Evolutionary conservation across 345 rosid species (phyloP).

Genomic region (Microcos paniculata): DNA sequence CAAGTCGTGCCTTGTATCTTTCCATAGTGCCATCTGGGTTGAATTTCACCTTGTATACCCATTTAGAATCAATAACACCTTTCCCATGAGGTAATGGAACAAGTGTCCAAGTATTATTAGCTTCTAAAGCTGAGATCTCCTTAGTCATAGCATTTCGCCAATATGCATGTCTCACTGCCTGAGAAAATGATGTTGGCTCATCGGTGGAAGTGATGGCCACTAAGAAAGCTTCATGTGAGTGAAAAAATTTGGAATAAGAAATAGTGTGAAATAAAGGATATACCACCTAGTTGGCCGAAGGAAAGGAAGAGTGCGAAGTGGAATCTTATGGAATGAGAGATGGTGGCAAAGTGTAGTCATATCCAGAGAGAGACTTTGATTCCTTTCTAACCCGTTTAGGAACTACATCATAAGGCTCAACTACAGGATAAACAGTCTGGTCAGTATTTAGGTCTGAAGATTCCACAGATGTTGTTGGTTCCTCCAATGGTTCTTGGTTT

Average conservation of each 20-base stretch:
- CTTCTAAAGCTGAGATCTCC: neutral
- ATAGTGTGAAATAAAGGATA: too few species aligned
- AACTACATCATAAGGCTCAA: too few species aligned
- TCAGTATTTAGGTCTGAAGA: too few species aligned
- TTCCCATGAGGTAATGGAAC: neutral
- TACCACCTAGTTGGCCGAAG: too few species aligned
- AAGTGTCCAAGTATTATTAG: neutral
- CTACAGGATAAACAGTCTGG: too few species aligned
- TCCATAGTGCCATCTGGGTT: neutral
- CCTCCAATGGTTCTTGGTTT: too few species aligned
- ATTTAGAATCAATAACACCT: neutral
- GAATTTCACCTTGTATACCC: neutral
- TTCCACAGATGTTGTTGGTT: too few species aligned
- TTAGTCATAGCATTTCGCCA: neutral
- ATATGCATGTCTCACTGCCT: neutral
- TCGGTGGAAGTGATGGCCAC: neutral
- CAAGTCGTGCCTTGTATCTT: neutral
- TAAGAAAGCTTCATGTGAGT: neutral
- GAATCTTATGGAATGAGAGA: too few species aligned
- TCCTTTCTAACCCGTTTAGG: too few species aligned
- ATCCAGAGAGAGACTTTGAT: too few species aligned
- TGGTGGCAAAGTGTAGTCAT: too few species aligned
- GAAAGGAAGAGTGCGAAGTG: too few species aligned
- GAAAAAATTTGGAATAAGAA: neutral
- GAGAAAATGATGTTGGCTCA: slow-evolving; percentile 2